Conservation (phyloP, 163 green algal species). For the Coccomyxa subellipsoidea region DNA sequence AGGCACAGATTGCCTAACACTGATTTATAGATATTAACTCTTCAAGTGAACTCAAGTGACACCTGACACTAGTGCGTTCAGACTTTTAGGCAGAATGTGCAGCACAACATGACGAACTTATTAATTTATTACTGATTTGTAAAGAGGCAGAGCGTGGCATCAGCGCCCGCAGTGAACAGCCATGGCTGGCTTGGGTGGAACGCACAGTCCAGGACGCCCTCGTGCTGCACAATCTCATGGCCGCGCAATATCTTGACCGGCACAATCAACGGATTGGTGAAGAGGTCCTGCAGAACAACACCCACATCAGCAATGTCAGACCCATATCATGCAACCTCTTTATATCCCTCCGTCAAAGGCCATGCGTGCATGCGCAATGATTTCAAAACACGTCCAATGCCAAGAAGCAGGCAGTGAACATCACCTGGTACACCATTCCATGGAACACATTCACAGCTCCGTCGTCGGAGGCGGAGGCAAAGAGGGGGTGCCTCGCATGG, state of each 20-base stretch:
- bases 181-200: constrained; percentile 97
- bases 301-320: neutral
- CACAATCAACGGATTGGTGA: constrained; percentile 96
- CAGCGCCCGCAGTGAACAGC: constrained; percentile 90
- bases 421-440: constrained; percentile 81
- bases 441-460: constrained; percentile 84
- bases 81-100: neutral
- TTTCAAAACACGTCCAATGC: neutral
- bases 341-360: neutral
- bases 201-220: constrained; percentile 79
- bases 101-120: neutral
- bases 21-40: too few relatives aligned
- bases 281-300: constrained; percentile 61
- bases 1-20: too few relatives aligned
- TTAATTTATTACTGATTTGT: neutral
- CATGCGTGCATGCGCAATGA: neutral
- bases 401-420: neutral
- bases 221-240: constrained; percentile 55
- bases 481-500: constrained; percentile 90
- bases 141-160: constrained; percentile 63
- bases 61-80: too few relatives aligned
- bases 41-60: too few relatives aligned
- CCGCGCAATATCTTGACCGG: constrained; percentile 86
- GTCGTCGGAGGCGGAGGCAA: constrained; percentile 90
- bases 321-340: neutral